These are phyloP conservation scores for Larix sibirica DNA, from an alignment of 83 land plant species.

Conservation along the genomic window DNA sequence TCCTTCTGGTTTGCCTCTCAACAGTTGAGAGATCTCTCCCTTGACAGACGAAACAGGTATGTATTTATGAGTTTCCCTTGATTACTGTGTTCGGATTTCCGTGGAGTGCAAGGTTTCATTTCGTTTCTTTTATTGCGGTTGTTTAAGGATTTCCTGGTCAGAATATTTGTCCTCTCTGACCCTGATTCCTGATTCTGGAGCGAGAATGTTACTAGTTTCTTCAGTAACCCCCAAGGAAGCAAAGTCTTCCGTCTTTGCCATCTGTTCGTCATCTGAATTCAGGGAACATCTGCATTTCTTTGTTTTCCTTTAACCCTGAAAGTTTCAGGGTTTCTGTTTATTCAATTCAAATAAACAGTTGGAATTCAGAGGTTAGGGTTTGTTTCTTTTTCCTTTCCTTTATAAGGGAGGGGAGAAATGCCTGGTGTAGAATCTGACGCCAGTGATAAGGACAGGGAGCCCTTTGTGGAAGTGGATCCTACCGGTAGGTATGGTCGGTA, in stretches of 20 bases:
- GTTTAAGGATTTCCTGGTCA: too few species aligned
- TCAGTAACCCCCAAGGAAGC: background rate
- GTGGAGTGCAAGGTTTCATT: too few species aligned
- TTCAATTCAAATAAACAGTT: background rate
- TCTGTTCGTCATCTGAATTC: slow-evolving; percentile 6
- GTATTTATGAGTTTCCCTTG: too few species aligned
- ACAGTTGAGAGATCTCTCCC: too few species aligned
- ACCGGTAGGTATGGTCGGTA: slow-evolving; percentile 82
- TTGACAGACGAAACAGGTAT: too few species aligned
- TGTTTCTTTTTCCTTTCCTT: background rate
- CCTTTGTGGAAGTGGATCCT: slow-evolving; percentile 74
- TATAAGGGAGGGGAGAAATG: background rate
- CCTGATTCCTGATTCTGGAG: background rate
- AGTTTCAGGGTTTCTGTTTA: background rate
- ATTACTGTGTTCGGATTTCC: too few species aligned
- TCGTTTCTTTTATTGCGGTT: too few species aligned
- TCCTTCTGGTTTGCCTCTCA: too few species aligned
- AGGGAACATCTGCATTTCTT: background rate
- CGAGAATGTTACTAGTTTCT: background rate
- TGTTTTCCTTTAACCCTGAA: background rate
- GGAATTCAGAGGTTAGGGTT: background rate
- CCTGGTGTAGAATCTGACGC: background rate
- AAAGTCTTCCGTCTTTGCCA: slow-evolving; percentile 8
- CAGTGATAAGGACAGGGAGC: slow-evolving; percentile 32
- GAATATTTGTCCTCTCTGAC: too few species aligned